Evolutionary conservation across 495 filamentous ascomycete genomes (phyloP).

Genomic region (Tuber borchii): DNA sequence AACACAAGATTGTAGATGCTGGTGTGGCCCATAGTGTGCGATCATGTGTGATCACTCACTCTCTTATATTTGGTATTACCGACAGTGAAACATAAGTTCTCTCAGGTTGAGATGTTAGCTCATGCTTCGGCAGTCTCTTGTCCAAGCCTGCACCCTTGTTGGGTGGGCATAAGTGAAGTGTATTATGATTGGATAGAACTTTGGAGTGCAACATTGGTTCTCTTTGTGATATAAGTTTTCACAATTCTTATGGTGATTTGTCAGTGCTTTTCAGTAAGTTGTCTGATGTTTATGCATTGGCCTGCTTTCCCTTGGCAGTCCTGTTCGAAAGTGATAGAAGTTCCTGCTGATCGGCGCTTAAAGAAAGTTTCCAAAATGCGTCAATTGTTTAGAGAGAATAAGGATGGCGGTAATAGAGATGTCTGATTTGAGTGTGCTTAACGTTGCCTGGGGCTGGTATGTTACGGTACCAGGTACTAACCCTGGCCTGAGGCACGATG

Average conservation of each 20-base stretch:
- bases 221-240: conserved; percentile 5
- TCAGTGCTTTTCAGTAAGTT: neutral
- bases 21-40: neutral
- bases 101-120: neutral
- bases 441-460: neutral
- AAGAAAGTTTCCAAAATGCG: neutral
- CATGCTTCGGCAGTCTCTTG: neutral
- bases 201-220: neutral
- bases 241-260: neutral
- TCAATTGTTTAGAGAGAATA: neutral
- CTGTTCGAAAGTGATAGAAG: neutral
- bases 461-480: neutral
- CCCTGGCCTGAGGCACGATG: neutral
- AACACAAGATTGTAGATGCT: neutral
- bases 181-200: neutral
- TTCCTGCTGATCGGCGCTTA: neutral
- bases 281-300: neutral
- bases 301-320: neutral
- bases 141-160: neutral
- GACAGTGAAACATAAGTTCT: neutral
- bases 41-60: neutral
- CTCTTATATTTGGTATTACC: neutral
- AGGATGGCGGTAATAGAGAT: neutral
- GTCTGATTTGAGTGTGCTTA: neutral
- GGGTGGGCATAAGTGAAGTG: neutral